Evolutionary conservation across 768 basidiomycete species (phyloP), one percentile per base, ranked within the genome.

Genomic region (Trametes cingulata): DNA sequence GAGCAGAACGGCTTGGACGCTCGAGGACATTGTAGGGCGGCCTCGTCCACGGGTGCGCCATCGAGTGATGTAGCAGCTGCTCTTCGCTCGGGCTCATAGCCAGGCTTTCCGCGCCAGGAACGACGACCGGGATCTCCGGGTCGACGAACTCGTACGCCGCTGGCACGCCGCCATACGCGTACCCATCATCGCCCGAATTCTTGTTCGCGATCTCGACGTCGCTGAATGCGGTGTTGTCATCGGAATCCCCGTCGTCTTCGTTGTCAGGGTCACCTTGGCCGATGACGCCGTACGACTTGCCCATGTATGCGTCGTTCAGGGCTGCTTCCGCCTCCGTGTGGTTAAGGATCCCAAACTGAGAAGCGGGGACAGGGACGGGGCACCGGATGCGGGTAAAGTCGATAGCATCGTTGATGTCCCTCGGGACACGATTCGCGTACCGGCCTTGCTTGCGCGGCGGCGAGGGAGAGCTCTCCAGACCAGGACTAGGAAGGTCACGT

Each of bases 141-240:
- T 64, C 63, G 54, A 64, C 56, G 41, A 51, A 56, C 45, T 64
- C 63, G 43, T 60, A 50, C 19, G 56, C 58, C 17, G 63, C 53
- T 1, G 63, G 58, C 3, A 64, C 46, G 19, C 49, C 36, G 36
- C 29, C 19, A 9, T 37, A 51, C 20, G 51, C 50, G 15, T 59
- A 59, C 42, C 53, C 58, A 10, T 52, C 51, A n/a, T 64, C 63
- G 8, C 55, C 61, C 39, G 41, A 10, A 29, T 36, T 10, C 35
- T n/a, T 36, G 15, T n/a, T 27, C 17, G 25, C 25, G 8, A 48
- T 17, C 25, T 58, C 56, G 29, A n/a, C 43, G 8, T 62, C 61
- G 51, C 25, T 42, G 39, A 22, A 24, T 0, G 20, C 55, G 4
- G 35, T 48, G 24, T 14, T 10, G 37, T 56, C 55, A 20, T 45